Evolutionary conservation across 1,139 yeast genomes (phyloP).

Genomic region (Geotrichum candidum): DNA sequence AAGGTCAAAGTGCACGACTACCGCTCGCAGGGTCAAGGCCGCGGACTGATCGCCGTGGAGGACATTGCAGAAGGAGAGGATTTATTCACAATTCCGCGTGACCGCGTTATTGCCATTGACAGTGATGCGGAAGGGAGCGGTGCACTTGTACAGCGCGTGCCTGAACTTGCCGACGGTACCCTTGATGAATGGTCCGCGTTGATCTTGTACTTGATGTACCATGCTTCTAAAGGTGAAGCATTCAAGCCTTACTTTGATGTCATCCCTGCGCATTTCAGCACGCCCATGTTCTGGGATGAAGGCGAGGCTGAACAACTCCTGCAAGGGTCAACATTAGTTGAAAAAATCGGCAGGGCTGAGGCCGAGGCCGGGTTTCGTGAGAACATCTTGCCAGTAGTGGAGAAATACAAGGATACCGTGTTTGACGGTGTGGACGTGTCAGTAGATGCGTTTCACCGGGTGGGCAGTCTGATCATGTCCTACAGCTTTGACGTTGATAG

Average conservation of each 20-base stretch:
- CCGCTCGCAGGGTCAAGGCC: constrained; percentile 57
- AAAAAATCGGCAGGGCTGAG: constrained; percentile 62
- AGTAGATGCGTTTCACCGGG: constrained; percentile 55
- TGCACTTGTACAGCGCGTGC: constrained; percentile 35
- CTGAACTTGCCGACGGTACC: constrained; percentile 37
- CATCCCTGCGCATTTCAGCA: constrained; percentile 59
- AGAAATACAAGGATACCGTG: constrained; percentile 24
- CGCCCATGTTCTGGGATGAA: constrained; percentile 74
- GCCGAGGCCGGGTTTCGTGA: constrained; percentile 56
- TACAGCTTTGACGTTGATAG: constrained; percentile 56
- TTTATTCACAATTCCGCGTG: constrained; percentile 64
- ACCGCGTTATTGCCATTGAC: constrained; percentile 49
- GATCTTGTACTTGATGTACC: constrained; percentile 51
- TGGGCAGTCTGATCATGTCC: constrained; percentile 66
- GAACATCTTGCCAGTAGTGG: constrained; percentile 35
- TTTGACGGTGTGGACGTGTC: constrained; percentile 37
- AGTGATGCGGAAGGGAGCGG: constrained; percentile 39
- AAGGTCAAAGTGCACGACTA: constrained; percentile 58
- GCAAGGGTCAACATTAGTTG: constrained; percentile 63
- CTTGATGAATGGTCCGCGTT: constrained; percentile 68
- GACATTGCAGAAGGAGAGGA: constrained; percentile 56
- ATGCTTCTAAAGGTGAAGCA: constrained; percentile 44
- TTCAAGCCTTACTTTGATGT: constrained; percentile 72
- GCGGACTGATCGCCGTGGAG: constrained; percentile 65
- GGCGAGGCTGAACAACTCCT: constrained; percentile 46